These are phyloP conservation scores for Globisporangium perplexum DNA, from an alignment of 352 stramenopile genomes.

Conservation along the genomic window DNA sequence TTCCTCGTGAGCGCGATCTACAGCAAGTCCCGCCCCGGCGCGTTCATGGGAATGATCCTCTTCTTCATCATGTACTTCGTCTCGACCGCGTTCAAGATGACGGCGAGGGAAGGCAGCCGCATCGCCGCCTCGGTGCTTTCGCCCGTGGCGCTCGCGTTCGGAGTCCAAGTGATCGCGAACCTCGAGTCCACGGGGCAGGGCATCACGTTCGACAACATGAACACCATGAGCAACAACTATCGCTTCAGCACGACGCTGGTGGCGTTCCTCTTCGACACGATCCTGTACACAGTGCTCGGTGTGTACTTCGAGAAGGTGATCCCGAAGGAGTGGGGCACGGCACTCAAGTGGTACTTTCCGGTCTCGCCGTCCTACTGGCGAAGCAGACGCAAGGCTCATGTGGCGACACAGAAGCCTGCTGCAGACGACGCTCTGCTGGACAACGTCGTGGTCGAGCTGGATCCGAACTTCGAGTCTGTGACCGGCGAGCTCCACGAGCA, in stretches of 20 bases:
- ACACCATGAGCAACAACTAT: constrained; percentile 40
- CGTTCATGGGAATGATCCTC: constrained; percentile 17
- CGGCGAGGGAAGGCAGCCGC: constrained; percentile 25
- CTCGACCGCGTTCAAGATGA: constrained; percentile 26
- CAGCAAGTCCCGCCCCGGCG: constrained; percentile 44
- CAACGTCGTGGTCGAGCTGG: constrained; percentile 16
- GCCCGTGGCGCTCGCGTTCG: constrained; percentile 56
- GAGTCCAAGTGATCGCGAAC: constrained; percentile 45
- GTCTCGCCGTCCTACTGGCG: constrained; percentile 84
- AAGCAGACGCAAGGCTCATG: constrained; percentile 3
- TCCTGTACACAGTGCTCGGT: constrained; percentile 87
- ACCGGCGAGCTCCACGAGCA: constrained; percentile 34
- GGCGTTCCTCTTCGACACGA: constrained; percentile 81
- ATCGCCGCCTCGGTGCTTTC: constrained; percentile 44
- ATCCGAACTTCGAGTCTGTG: constrained; percentile 40
- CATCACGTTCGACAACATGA: constrained; percentile 39
- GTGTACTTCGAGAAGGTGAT: constrained; percentile 92
- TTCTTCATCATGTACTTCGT: constrained; percentile 87
- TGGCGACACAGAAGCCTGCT: constrained; percentile 7
- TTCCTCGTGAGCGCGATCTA: constrained; percentile 78
- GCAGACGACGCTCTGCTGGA: constrained; percentile 3
- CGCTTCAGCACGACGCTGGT: constrained; percentile 45
- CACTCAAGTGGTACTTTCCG: constrained; percentile 91
- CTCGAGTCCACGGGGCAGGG: constrained; percentile 41
- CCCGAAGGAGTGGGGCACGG: constrained; percentile 88